phyloP scores from a whole-genome alignment of 768 basidiomycete genomes.

The Terana coerulea region DNA sequence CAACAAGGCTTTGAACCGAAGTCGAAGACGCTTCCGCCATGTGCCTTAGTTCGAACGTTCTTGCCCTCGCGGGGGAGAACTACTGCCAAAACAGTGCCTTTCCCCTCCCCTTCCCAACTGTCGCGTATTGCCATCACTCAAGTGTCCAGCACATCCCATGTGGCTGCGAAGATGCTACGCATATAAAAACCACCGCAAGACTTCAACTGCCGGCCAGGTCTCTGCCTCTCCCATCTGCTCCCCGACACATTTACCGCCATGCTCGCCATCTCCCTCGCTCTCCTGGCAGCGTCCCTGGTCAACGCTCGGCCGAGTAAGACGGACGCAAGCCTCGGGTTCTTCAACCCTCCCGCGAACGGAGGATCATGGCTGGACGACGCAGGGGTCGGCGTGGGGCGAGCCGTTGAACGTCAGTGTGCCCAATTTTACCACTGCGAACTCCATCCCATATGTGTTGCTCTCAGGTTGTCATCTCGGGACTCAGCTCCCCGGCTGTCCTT shows the following conservation, averaged over 20 bases:
- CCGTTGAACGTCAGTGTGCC: slow-evolving; percentile 38
- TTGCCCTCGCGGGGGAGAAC: neutral
- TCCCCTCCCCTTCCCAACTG: too few species aligned
- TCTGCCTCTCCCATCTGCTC: neutral
- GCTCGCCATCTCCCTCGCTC: slow-evolving; percentile 12
- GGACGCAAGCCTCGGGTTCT: slow-evolving; percentile 24
- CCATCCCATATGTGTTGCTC: neutral
- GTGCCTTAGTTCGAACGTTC: neutral
- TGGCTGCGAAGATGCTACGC: neutral
- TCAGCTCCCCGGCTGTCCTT: slow-evolving; percentile 54
- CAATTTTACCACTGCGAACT: neutral
- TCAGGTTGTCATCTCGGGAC: slow-evolving; percentile 61
- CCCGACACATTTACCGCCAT: slow-evolving; percentile 1
- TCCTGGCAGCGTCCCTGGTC: slow-evolving; percentile 14
- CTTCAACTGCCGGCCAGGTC: neutral
- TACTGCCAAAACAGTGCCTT: neutral
- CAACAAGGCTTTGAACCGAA: too few species aligned
- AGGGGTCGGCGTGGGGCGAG: slow-evolving; percentile 35
- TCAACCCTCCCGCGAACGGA: slow-evolving; percentile 31
- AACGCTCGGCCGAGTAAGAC: neutral
- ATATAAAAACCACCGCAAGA: neutral
- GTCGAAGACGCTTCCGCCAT: too few species aligned
- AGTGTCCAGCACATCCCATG: too few species aligned
- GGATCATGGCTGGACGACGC: slow-evolving; percentile 43
- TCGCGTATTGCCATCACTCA: too few species aligned